Conservation (phyloP, 805 yeast genomes). For the Ogataea trehaloabstinens region DNA sequence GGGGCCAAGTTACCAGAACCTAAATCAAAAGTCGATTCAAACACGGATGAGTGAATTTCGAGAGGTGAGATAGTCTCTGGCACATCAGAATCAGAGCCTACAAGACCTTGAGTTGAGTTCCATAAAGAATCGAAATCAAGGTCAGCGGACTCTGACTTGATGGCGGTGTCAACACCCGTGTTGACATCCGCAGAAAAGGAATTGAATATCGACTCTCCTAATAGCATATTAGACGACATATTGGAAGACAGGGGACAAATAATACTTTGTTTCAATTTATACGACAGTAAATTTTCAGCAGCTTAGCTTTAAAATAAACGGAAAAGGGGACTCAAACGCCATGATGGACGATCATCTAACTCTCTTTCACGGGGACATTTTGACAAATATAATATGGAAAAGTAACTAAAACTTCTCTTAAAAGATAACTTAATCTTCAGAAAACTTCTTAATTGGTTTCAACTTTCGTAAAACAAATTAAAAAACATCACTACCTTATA, state of each 20-base stretch:
- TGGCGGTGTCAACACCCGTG: slow-evolving; percentile 7
- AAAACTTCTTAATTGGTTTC: slow-evolving; percentile 19
- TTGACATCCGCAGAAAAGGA: slow-evolving; percentile 14
- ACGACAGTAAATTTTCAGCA: neutral
- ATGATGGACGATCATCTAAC: slow-evolving; percentile 23
- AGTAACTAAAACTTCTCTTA: slow-evolving; percentile 9
- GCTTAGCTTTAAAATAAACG: neutral
- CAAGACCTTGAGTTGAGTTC: neutral
- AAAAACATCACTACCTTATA: slow-evolving; percentile 15
- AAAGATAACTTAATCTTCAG: slow-evolving; percentile 9
- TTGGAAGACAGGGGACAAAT: slow-evolving; percentile 1
- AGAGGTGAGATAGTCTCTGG: slow-evolving; percentile 42
- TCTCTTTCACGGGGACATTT: slow-evolving; percentile 24
- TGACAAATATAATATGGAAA: slow-evolving; percentile 11
- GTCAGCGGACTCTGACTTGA: neutral
- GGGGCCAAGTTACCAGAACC: slow-evolving; percentile 8
- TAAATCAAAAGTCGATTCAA: slow-evolving; percentile 49
- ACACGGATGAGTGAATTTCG: slow-evolving; percentile 49
- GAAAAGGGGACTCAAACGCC: slow-evolving; percentile 16
- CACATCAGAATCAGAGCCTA: slow-evolving; percentile 1
- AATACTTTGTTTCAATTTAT: neutral
- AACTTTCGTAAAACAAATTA: slow-evolving; percentile 12
- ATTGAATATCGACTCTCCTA: slow-evolving; percentile 35
- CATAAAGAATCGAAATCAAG: neutral
- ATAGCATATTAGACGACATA: slow-evolving; percentile 25